Percentiles rank a stretch among this genome's conserved stretches.
These are phyloP conservation scores for Neonectria hederae DNA, from an alignment of 2,329 filamentous ascomycete genomes.

Conservation along the genomic window DNA sequence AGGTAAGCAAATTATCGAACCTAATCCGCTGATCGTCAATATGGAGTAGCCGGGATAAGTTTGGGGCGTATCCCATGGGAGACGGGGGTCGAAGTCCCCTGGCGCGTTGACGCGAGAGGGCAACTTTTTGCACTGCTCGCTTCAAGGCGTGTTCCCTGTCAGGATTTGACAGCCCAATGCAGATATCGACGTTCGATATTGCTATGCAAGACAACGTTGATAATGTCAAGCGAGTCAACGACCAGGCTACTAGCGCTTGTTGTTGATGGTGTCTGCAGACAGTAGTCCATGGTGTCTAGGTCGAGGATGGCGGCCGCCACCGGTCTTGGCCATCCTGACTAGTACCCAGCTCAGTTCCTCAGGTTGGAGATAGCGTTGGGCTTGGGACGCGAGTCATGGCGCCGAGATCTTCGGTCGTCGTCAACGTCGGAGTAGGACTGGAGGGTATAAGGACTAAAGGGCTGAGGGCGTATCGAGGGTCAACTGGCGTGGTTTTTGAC, in stretches of 20 bases:
- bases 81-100: slow-evolving; percentile 1
- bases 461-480: neutral
- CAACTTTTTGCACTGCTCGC: neutral
- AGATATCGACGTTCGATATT: neutral
- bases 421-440: neutral
- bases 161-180: neutral
- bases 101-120: neutral
- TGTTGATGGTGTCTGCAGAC: neutral
- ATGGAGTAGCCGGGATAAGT: slow-evolving; percentile 12
- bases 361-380: neutral
- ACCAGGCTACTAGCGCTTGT: neutral
- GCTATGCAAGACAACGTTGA: neutral
- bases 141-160: neutral
- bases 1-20: slow-evolving; percentile 13
- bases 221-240: neutral
- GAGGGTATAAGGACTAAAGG: neutral
- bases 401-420: neutral
- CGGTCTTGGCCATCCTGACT: neutral
- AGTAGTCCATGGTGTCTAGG: neutral
- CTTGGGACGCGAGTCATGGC: neutral
- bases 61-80: neutral
- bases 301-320: neutral
- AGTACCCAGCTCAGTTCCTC: neutral
- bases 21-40: slow-evolving; percentile 17
- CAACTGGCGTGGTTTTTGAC: neutral